phyloP scores from a whole-genome alignment of 192 early-diverging fungal genomes.

The Lobosporangium transversale region DNA sequence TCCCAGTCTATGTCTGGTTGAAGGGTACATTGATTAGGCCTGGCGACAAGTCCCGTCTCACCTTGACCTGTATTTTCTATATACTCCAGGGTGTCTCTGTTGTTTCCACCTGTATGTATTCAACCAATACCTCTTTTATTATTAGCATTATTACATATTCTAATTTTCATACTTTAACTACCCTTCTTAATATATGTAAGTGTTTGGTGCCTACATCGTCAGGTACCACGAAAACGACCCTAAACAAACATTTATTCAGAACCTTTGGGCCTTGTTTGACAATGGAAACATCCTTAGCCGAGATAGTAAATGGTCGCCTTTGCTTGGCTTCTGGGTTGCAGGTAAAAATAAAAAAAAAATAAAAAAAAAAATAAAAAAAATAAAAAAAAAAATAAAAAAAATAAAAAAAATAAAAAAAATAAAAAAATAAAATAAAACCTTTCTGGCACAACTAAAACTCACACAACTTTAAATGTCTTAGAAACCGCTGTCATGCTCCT shows the following conservation, averaged over 20 bases:
- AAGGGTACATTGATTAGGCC: conserved; percentile 24
- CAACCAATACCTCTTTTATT: not conserved
- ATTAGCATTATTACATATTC: not conserved
- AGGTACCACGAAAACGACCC: conserved; percentile 13
- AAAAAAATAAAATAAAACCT: not conserved
- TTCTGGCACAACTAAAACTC: too few species aligned
- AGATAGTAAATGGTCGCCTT: conserved; percentile 45
- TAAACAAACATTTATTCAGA: not conserved
- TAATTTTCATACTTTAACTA: not conserved
- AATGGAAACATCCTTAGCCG: conserved; percentile 28
- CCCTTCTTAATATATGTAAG: not conserved
- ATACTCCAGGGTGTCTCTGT: conserved; percentile 24
- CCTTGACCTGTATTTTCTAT: conserved; percentile 18
- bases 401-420: not conserved
- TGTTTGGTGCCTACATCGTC: conserved; percentile 35
- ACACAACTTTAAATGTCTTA: too few species aligned
- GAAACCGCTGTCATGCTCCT: conserved; percentile 40
- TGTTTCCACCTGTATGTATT: conserved; percentile 14
- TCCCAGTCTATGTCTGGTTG: conserved; percentile 42
- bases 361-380: not conserved
- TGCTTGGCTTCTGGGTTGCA: conserved; percentile 50
- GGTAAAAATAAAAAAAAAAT: conserved; percentile 4
- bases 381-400: not conserved
- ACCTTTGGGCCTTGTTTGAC: conserved; percentile 25
- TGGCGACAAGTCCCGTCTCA: conserved; percentile 36